These are phyloP conservation scores for Cicer bijugum DNA, from an alignment of 306 rosid genomes.

Conservation along the genomic window DNA sequence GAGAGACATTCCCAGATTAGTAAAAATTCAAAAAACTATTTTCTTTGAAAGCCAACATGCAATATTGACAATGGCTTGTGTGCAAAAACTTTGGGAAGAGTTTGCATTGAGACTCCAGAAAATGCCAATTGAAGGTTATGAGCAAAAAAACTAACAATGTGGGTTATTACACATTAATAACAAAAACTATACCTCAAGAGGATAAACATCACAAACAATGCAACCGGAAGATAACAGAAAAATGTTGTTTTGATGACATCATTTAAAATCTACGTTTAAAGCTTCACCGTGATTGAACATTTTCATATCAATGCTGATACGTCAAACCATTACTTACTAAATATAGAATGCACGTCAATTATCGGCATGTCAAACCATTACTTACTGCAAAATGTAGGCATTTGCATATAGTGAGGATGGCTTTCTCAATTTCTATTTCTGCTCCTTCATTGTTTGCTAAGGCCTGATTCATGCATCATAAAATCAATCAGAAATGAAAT, in stretches of 20 bases:
- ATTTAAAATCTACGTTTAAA: not conserved
- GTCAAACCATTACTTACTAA: not conserved
- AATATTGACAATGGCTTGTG: not conserved
- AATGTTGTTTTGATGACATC: not conserved
- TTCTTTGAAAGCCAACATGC: not conserved
- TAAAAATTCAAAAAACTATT: not conserved
- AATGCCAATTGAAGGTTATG: not conserved
- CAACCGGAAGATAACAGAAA: not conserved
- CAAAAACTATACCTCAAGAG: not conserved
- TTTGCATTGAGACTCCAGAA: not conserved
- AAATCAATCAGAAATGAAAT: conserved; percentile 42
- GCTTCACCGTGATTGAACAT: not conserved
- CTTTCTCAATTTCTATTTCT: conserved; percentile 61
- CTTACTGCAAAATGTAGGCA: conserved; percentile 85
- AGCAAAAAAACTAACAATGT: not conserved
- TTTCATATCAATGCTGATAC: not conserved
- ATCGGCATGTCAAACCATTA: conserved; percentile 39
- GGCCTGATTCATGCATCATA: conserved; percentile 57
- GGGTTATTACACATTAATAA: not conserved
- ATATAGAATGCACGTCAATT: conserved; percentile 9
- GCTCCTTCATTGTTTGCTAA: conserved; percentile 45
- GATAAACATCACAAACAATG: not conserved
- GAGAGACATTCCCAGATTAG: not conserved
- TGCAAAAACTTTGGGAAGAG: not conserved
- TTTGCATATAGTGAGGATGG: conserved; percentile 74